Percentiles rank a stretch among this genome's conserved stretches.
phyloP scores from a whole-genome alignment of 345 rosid genomes.

The Euphorbia tirucalli region DNA sequence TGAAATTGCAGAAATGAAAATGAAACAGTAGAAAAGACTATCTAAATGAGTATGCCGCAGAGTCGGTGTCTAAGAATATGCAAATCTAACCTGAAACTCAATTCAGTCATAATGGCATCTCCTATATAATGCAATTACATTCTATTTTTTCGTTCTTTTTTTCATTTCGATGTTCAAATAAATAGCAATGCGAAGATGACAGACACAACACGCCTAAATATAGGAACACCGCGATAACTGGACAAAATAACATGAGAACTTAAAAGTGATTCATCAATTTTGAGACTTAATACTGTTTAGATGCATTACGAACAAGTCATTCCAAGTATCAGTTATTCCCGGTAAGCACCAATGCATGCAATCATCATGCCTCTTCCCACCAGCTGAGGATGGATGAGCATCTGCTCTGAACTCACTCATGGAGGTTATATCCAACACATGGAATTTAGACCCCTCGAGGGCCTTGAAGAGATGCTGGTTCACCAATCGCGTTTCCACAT shows the following conservation, averaged over 20 bases:
- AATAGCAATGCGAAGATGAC: neutral
- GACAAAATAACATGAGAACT: no score
- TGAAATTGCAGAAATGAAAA: no score
- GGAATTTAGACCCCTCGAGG: slow-evolving; percentile 54
- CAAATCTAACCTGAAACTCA: no score
- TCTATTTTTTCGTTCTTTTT: neutral
- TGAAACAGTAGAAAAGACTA: no score
- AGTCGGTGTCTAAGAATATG: no score
- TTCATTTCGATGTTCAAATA: neutral
- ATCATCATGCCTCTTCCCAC: slow-evolving; percentile 86
- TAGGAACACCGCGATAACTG: neutral
- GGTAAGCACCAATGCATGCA: slow-evolving; percentile 99
- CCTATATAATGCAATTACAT: no score
- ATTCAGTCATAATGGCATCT: no score
- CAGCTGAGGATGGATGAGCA: slow-evolving; percentile 76
- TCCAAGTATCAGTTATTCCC: slow-evolving; percentile 84
- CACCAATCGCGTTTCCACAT: slow-evolving; percentile 67
- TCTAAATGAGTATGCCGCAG: no score
- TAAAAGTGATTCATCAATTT: slow-evolving; percentile 11
- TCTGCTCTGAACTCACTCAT: slow-evolving; percentile 94
- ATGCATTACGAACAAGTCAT: slow-evolving; percentile 53
- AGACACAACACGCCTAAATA: neutral
- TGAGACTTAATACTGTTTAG: slow-evolving; percentile 26
- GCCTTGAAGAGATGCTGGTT: slow-evolving; percentile 58
- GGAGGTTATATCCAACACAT: slow-evolving; percentile 63